Evolutionary conservation across 768 basidiomycete species (phyloP), one percentile per base, ranked within the genome.

Genomic region (Collybia sordida): DNA sequence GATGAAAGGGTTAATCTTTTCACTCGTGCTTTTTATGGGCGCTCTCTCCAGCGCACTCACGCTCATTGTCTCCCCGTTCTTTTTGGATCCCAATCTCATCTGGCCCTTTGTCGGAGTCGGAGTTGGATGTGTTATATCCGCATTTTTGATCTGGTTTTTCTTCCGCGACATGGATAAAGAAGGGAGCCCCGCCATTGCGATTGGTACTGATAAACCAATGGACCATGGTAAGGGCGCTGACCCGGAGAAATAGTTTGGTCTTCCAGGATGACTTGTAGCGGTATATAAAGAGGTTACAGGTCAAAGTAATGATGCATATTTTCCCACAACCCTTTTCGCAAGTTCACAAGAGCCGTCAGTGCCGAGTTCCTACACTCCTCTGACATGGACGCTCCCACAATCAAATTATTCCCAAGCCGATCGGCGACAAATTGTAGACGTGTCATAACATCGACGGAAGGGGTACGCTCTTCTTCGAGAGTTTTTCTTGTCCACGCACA

Each of bases 1-100:
- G 46, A 77, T 75, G 73, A 67, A 72, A 43, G 71, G 71, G 3
- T 62, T 75, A 38, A 66, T 76, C 24, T 72, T 72, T 60, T 63
- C 67, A 18, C 43, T 67, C 42, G 67, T 68, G 50, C 59, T 71
- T 21, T 66, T 67, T 57, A 67, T 60, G 51, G 62, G 54, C 35
- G 67, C 71, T 7, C 50, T 72, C 39, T 67, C 64, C 7, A 59
- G 60, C 38, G 68, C 71, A 6, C 55, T 71, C 37, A 54, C 63
- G 6, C 54, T 66, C 25, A 66, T 66, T 21, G 56, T 72, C 46
- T 63, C 67, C 42, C 62, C 70, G 1, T 60, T 70, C 15, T 64
- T 70, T 25, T 50, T 52, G 14, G 73, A 72, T 52, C 72, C 67
- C 2, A 55, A 67, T 42, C 58, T 74, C 22, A 68, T 71, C 24